These are phyloP conservation scores for Sordariomycetes sp. DNA, from an alignment of 2,329 filamentous ascomycete species.

Conservation along the genomic window DNA sequence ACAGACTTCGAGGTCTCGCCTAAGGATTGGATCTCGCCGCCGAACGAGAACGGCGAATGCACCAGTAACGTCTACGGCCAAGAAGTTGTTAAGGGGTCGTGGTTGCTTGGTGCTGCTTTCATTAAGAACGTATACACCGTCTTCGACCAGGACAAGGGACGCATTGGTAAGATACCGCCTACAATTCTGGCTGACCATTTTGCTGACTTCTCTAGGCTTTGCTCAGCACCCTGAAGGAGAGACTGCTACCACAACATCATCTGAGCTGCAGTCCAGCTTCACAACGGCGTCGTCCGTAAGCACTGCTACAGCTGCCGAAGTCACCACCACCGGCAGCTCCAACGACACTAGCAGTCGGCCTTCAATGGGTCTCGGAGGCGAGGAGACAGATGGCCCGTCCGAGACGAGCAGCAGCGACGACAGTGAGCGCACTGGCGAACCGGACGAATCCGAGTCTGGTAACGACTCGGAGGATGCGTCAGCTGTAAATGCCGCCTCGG, in stretches of 20 bases:
- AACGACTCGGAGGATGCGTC: constrained; percentile 1
- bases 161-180: constrained; percentile 58
- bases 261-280: constrained; percentile 1
- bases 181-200: not conserved
- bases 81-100: constrained; percentile 55
- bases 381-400: constrained; percentile 7
- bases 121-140: constrained; percentile 84
- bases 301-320: not conserved
- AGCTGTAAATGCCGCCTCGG: not conserved
- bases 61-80: constrained; percentile 68
- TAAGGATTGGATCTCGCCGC: constrained; percentile 59
- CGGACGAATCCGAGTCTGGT: not conserved
- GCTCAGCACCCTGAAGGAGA: constrained; percentile 1
- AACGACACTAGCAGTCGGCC: constrained; percentile 10
- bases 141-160: constrained; percentile 64
- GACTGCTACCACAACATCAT: not conserved
- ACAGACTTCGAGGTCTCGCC: constrained; percentile 56
- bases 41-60: constrained; percentile 36
- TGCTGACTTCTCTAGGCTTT: constrained; percentile 3
- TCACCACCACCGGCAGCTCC: constrained; percentile 2
- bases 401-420: not conserved
- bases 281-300: not conserved
- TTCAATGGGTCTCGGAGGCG: constrained; percentile 11
- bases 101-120: constrained; percentile 81
- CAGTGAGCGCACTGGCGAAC: not conserved